Conservation (phyloP, 495 filamentous ascomycete genomes). For the Collariella sp. region DNA sequence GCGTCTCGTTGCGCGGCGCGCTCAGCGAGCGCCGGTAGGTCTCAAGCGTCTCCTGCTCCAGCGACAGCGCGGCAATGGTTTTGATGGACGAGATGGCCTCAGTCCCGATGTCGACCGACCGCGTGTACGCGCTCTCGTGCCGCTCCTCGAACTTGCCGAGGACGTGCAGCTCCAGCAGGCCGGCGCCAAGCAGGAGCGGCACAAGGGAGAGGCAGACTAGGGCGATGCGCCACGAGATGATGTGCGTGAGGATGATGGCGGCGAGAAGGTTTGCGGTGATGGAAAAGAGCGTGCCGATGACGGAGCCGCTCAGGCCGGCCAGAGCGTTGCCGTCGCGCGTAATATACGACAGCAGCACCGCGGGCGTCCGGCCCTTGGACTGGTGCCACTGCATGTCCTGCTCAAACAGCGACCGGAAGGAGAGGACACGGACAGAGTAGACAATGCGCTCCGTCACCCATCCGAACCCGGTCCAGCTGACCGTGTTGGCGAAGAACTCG, state of each 20-base stretch:
- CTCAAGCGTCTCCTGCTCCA: constrained; percentile 53
- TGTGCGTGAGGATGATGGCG: constrained; percentile 53
- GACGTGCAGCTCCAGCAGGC: constrained; percentile 62
- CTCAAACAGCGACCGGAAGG: constrained; percentile 79
- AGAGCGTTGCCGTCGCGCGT: constrained; percentile 72
- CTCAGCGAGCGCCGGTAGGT: constrained; percentile 43
- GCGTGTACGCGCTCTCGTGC: constrained; percentile 61
- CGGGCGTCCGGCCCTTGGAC: constrained; percentile 64
- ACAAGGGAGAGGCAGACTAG: constrained; percentile 71
- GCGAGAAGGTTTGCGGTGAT: constrained; percentile 62
- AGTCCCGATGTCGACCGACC: constrained; percentile 68
- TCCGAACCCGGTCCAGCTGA: constrained; percentile 62
- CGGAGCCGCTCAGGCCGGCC: constrained; percentile 66
- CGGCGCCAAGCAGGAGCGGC: constrained; percentile 66
- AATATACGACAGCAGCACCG: constrained; percentile 69
- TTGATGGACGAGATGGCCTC: constrained; percentile 80
- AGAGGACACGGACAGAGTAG: constrained; percentile 63
- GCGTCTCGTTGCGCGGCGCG: constrained; percentile 9
- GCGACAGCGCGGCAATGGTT: constrained; percentile 66
- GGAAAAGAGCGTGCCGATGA: constrained; percentile 69
- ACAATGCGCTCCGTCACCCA: constrained; percentile 68
- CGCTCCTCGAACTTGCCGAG: constrained; percentile 62
- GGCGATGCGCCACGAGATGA: constrained; percentile 79
- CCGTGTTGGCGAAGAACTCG: constrained; percentile 58
- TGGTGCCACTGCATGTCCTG: constrained; percentile 88